Percentiles rank a stretch among this genome's conserved stretches.
Conservation (phyloP, 2,329 filamentous ascomycete species). For the Scopulariopsis brevicaulis region DNA sequence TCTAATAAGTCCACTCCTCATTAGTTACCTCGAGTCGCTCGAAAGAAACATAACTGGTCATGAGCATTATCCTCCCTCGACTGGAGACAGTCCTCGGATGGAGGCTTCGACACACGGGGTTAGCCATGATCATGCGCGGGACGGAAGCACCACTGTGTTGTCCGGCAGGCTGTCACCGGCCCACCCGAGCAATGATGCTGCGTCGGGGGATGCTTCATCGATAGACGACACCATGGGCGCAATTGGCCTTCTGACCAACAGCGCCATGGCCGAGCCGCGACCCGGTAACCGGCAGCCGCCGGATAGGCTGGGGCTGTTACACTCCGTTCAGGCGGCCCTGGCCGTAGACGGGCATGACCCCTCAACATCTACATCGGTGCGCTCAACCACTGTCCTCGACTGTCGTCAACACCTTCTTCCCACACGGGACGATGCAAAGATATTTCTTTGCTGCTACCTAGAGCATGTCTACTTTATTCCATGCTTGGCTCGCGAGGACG, state of each 20-base stretch:
- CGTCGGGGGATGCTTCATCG: background rate
- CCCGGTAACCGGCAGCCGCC: background rate
- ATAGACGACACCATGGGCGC: background rate
- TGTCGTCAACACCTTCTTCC: background rate
- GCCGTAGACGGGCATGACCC: background rate
- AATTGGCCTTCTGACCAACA: background rate
- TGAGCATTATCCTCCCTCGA: background rate
- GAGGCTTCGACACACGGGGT: background rate
- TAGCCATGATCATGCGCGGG: background rate
- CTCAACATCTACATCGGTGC: background rate
- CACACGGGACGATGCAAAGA: background rate
- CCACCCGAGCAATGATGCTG: background rate
- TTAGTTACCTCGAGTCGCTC: background rate
- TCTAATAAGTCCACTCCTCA: background rate
- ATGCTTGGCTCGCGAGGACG: slow-evolving; percentile 15
- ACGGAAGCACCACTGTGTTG: background rate
- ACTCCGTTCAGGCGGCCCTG: background rate
- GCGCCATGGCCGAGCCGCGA: background rate
- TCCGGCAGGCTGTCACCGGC: background rate
- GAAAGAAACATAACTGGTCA: background rate
- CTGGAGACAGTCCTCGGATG: background rate
- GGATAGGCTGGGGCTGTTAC: background rate
- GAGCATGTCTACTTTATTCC: background rate
- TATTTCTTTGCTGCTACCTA: background rate
- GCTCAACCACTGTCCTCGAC: background rate